Percentiles rank a stretch among this genome's conserved stretches.
Conservation (phyloP, 2,329 filamentous ascomycete genomes). For the Penicillium sp. region DNA sequence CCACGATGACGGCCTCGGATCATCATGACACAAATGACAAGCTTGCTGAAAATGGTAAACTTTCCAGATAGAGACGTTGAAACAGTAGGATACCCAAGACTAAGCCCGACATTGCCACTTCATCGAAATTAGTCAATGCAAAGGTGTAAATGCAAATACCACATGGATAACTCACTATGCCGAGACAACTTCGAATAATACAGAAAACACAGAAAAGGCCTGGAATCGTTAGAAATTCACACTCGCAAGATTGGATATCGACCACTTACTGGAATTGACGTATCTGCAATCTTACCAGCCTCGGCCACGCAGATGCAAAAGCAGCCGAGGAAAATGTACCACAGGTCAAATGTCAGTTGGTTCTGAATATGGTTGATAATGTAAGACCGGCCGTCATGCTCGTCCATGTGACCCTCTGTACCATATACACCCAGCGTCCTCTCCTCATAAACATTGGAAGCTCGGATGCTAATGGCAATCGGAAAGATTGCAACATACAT, state of each 20-base stretch:
- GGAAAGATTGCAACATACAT: constrained; percentile 98
- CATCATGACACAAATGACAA: constrained; percentile 57
- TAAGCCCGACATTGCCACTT: constrained; percentile 36
- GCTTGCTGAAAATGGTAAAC: constrained; percentile 51
- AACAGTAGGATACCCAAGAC: constrained; percentile 31
- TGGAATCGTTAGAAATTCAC: constrained; percentile 1
- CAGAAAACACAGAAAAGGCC: constrained; percentile 55
- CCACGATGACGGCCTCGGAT: constrained; percentile 55
- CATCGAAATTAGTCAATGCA: not conserved
- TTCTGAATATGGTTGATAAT: constrained; percentile 57
- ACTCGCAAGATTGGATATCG: not conserved
- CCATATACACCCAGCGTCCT: constrained; percentile 58
- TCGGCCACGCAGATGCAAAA: constrained; percentile 60
- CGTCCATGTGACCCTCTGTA: constrained; percentile 28
- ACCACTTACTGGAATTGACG: constrained; percentile 23
- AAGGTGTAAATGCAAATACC: too few relatives aligned
- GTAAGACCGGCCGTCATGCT: constrained; percentile 37
- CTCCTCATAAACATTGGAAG: constrained; percentile 67
- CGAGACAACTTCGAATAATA: constrained; percentile 46
- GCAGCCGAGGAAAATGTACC: constrained; percentile 60
- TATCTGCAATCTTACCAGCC: constrained; percentile 28
- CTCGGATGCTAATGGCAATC: constrained; percentile 85
- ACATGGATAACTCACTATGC: constrained; percentile 33
- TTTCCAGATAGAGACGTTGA: constrained; percentile 39
- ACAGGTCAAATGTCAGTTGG: constrained; percentile 65